Evolutionary conservation across 768 basidiomycete species (phyloP), one percentile per base, ranked within the genome.

Genomic region (Chalciporus chontae): DNA sequence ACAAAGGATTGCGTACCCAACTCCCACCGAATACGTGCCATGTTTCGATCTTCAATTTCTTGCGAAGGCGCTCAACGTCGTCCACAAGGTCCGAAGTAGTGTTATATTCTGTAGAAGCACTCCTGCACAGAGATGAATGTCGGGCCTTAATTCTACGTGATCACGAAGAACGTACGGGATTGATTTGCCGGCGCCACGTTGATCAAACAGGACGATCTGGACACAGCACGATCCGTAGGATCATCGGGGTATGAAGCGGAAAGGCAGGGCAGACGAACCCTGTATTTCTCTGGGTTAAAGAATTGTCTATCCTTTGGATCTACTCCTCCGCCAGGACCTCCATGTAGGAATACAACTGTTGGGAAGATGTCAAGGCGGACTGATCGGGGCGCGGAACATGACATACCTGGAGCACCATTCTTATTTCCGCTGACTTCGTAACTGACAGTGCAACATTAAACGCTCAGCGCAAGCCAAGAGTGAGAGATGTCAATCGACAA

Each of bases 1-100:
- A 18, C 37, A 32, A 41, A 18, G n/a, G 5, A 5, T n/a, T 21
- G 64, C 73, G 43, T 56, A 87, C 88, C 93, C 94, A 95, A 43
- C 87, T 90, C 8, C 94, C 94, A 24, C 94, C 94, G 63, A 97
- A 96, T 23, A 96, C 90, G 49, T 94, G 84, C 94, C 93, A 96
- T 62, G 83, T 90, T 17, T 90, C 84, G 48, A 97, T 77, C 37
- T 70, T 70, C 14, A 97, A 77, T 50, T 87, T 78, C 62, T 85
- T 74, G 49, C 94, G 78, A 21, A 95, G 71, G 59, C 73, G 85
- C 65, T 97, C 94, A 9, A 93, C 82, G 62, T 97, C 94, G 55
- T 80, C 86, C 21, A 97, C 91, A 37, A 95, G 81, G 62, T 92
- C 86, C 90, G 90, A 93, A 5, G 94, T 96, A 2, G 92, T 96